Percentiles rank a stretch among this genome's conserved stretches.
phyloP scores from a whole-genome alignment of 2,329 filamentous ascomycete species.

The Epichloe brachyelytri region DNA sequence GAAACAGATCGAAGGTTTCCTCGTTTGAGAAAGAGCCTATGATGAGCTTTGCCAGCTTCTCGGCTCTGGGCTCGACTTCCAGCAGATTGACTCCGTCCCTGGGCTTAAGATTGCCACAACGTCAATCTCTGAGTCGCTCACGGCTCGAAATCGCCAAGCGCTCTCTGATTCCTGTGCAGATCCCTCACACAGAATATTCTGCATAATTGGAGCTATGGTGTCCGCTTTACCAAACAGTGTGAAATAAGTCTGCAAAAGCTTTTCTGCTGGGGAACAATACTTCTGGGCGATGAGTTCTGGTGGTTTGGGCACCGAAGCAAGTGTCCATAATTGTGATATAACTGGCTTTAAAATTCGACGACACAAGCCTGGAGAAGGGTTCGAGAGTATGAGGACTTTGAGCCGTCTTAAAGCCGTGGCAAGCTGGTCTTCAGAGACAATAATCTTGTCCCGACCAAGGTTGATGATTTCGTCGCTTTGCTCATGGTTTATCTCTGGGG shows the following conservation, averaged over 20 bases:
- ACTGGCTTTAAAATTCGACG: conserved; percentile 47
- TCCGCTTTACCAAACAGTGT: conserved; percentile 40
- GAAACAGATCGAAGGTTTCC: conserved; percentile 47
- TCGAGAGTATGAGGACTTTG: conserved; percentile 43
- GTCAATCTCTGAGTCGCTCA: conserved; percentile 35
- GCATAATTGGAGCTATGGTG: conserved; percentile 35
- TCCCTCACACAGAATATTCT: conserved; percentile 44
- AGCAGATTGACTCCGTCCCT: conserved; percentile 24
- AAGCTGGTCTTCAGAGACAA: conserved; percentile 37
- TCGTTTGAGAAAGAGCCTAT: conserved; percentile 36
- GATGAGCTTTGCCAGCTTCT: conserved; percentile 36
- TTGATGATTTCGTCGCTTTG: conserved; percentile 29
- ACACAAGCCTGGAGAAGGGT: conserved; percentile 53
- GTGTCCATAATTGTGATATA: conserved; percentile 48
- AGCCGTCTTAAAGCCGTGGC: conserved; percentile 40
- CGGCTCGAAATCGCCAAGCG: conserved; percentile 40
- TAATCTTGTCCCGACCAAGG: conserved; percentile 26
- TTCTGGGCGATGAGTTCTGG: conserved; percentile 20
- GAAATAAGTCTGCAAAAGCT: conserved; percentile 43
- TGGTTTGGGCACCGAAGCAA: conserved; percentile 38
- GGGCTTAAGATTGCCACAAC: conserved; percentile 23
- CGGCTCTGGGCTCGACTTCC: conserved; percentile 34
- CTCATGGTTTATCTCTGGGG: conserved; percentile 7
- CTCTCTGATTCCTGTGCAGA: conserved; percentile 17
- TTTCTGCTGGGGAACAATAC: conserved; percentile 32